These are phyloP conservation scores for Scedosporium dehoogii DNA, from an alignment of 2,329 filamentous ascomycete genomes.

Conservation along the genomic window DNA sequence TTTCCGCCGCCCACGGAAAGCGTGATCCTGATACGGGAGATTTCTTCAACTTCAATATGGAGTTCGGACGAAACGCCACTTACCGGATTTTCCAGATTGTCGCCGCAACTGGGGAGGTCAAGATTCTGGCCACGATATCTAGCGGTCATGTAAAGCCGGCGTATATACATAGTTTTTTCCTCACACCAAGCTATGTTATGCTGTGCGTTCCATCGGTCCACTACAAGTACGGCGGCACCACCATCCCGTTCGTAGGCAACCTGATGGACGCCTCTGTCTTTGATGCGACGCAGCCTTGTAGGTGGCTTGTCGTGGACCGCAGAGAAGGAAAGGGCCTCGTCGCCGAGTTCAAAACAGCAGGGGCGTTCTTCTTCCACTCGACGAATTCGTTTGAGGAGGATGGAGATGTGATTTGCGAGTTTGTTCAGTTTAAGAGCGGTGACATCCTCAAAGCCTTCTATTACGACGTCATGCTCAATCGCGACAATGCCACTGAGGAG, in stretches of 20 bases:
- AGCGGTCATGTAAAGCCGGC: constrained; percentile 41
- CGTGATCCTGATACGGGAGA: constrained; percentile 65
- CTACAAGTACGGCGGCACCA: constrained; percentile 45
- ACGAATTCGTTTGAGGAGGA: constrained; percentile 66
- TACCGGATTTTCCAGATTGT: constrained; percentile 64
- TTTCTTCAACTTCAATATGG: constrained; percentile 74
- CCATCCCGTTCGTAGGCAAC: constrained; percentile 55
- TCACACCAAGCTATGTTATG: constrained; percentile 61
- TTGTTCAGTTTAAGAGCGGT: constrained; percentile 51
- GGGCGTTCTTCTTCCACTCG: constrained; percentile 72
- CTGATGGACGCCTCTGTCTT: constrained; percentile 60
- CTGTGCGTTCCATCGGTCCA: constrained; percentile 64
- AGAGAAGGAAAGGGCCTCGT: constrained; percentile 52
- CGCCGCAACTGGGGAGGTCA: constrained; percentile 52
- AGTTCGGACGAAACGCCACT: constrained; percentile 41
- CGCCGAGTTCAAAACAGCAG: constrained; percentile 54
- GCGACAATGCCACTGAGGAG: constrained; percentile 31
- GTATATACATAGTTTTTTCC: constrained; percentile 76
- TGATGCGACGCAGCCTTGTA: constrained; percentile 42
- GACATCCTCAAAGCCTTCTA: constrained; percentile 60
- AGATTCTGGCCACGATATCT: constrained; percentile 59
- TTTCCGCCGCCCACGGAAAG: constrained; percentile 63
- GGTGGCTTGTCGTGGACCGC: constrained; percentile 70
- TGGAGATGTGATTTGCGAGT: constrained; percentile 53
- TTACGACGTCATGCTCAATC: constrained; percentile 55